phyloP scores from a whole-genome alignment of 192 early-diverging fungal species.

The Chytriomyces sp. region DNA sequence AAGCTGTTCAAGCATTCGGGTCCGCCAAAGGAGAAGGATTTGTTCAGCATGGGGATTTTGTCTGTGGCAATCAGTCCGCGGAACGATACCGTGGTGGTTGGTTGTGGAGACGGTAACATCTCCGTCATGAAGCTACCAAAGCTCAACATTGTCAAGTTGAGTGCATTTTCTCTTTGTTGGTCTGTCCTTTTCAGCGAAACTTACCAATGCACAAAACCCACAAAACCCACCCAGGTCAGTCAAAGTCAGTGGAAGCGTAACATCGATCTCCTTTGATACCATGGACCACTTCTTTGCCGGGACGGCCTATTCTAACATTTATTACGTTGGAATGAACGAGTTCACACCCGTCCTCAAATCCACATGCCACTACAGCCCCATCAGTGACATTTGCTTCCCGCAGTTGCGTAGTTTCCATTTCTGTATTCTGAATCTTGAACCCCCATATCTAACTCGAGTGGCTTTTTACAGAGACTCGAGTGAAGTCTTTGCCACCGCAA shows the following conservation, averaged over 20 bases:
- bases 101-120: slow-evolving; percentile 61
- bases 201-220: background rate
- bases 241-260: slow-evolving; percentile 61
- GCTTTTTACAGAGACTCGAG: slow-evolving; percentile 45
- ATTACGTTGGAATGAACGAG: slow-evolving; percentile 39
- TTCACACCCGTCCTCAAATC: slow-evolving; percentile 46
- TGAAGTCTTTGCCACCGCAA: slow-evolving; percentile 61
- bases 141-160: slow-evolving; percentile 57
- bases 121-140: slow-evolving; percentile 51
- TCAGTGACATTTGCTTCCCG: slow-evolving; percentile 61
- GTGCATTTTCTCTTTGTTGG: background rate
- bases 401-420: slow-evolving; percentile 31
- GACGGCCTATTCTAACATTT: slow-evolving; percentile 59
- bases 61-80: slow-evolving; percentile 46
- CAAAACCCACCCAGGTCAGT: slow-evolving; percentile 41
- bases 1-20: slow-evolving; percentile 60
- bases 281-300: slow-evolving; percentile 46
- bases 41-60: slow-evolving; percentile 57
- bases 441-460: background rate
- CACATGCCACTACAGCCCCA: slow-evolving; percentile 56
- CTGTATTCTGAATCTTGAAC: background rate
- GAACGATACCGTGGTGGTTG: slow-evolving; percentile 47
- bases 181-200: background rate
- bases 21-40: slow-evolving; percentile 63
- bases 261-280: slow-evolving; percentile 54